A percentile compares a stretch with the other conserved stretches of the same genome.
These are phyloP conservation scores for Vanrija humicola DNA, from an alignment of 1,284 basidiomycete genomes.

Conservation along the genomic window DNA sequence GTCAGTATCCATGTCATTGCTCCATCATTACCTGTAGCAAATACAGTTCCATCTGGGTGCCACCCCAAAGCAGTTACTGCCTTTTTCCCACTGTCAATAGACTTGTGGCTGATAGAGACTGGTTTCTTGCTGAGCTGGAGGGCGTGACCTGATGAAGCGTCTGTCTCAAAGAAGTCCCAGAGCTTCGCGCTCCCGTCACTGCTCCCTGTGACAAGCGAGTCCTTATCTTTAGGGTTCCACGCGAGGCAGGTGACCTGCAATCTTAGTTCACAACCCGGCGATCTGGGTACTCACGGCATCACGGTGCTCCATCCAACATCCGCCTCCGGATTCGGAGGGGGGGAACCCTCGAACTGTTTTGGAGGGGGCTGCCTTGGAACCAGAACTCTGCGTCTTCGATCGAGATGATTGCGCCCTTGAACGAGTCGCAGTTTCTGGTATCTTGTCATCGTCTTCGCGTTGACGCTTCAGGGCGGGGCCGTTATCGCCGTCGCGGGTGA, in stretches of 20 bases:
- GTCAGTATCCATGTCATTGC: background rate
- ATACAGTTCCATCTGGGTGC: constrained; percentile 43
- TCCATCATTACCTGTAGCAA: constrained; percentile 29
- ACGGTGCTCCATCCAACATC: constrained; percentile 30
- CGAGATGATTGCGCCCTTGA: no score
- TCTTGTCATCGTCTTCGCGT: no score
- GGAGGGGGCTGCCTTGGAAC: background rate
- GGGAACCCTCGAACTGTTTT: background rate
- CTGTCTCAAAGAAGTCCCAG: constrained; percentile 35
- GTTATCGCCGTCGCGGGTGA: no score
- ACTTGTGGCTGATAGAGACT: constrained; percentile 30
- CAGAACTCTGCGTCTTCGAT: background rate
- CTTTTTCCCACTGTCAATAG: constrained; percentile 39
- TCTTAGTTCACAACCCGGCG: background rate
- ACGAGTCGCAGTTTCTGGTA: no score
- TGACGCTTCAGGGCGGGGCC: no score
- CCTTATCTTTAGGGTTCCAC: constrained; percentile 42
- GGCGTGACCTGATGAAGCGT: background rate
- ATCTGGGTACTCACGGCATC: constrained; percentile 26
- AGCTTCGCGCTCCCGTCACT: constrained; percentile 35
- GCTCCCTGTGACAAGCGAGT: constrained; percentile 34
- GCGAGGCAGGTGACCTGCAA: constrained; percentile 35
- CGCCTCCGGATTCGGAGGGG: background rate
- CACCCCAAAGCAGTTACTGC: constrained; percentile 33
- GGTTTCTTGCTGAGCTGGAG: constrained; percentile 20